Conservation (phyloP, 345 rosid species). For the Syzygium aqueum region DNA sequence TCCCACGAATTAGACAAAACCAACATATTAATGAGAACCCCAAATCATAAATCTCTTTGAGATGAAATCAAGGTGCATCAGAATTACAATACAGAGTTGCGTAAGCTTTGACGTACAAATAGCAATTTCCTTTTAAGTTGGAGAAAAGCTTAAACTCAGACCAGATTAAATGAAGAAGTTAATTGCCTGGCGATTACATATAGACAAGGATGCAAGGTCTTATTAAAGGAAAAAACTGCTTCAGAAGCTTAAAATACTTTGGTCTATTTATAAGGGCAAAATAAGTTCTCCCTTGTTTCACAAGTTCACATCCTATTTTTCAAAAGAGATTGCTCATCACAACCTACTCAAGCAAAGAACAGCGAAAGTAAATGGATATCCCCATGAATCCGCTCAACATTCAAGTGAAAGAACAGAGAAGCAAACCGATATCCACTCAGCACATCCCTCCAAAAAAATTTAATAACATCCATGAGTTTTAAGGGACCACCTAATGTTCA, state of each 20-base stretch:
- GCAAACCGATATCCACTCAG: not conserved
- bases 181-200: not conserved
- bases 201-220: not conserved
- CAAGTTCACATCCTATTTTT: not conserved
- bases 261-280: not conserved
- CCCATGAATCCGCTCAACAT: not conserved
- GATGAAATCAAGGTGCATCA: not conserved
- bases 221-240: not conserved
- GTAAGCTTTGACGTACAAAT: not conserved
- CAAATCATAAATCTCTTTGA: not conserved
- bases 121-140: not conserved
- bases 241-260: not conserved
- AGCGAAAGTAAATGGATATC: not conserved
- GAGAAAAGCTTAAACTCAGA: not conserved
- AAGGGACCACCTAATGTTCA: not conserved
- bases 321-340: not conserved
- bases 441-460: not conserved
- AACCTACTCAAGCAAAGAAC: not conserved
- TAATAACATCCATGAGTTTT: not conserved
- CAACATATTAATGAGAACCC: not conserved
- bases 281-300: not conserved
- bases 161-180: not conserved
- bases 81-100: not conserved
- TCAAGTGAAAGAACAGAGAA: not conserved
- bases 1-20: not conserved